Evolutionary conservation across 73 alveolate genomes (phyloP), one percentile per base, ranked within the genome.

Genomic region (Paraurostyla sp.): DNA sequence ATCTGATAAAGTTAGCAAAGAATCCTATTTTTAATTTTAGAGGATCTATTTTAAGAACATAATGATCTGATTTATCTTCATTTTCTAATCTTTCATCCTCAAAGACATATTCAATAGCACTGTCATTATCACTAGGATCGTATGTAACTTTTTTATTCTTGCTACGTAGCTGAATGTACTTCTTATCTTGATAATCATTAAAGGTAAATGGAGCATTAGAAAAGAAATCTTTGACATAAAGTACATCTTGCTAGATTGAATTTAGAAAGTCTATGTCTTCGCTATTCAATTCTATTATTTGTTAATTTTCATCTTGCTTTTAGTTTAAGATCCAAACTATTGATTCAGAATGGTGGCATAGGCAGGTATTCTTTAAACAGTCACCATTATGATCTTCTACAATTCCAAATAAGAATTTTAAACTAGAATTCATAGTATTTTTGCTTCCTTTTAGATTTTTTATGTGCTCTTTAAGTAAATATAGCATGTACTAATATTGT

Each of bases 381-480:
- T 65, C 82, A 22, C 82, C 42, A 40, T 65, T 65, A 22, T 65
- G 82, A 65, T 65, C 82, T 38, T 65, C 82, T 38, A 65, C 15
- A 36, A 65, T 65, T 36, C 82, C 82, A 23, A 65, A 65, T 40
- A 65, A 38, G 32, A 22, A 65, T 40, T 65, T 65, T 13, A 65
- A 35, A 40, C 82, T 65, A 16, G 7, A 20, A 65, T 38, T 65
- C 58, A 22, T 22, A 2, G 35, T 25, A 9, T 65, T 58, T 65
- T 65, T 65, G 18, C 41, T 58, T 13, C 50, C 58, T 38, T 22
- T 32, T 40, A 65, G 23, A 38, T 65, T 65, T 38, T 58, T 65
- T 11, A 65, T 38, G 41, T 65, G 82, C 38, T 65, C 82, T 22
- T 25, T 6, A 6, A 65, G 42, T 18, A 65, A 40, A 40, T 65